A percentile compares a stretch with the other conserved stretches of the same genome.
Evolutionary conservation across 192 early-diverging fungal species (phyloP).

Genomic region (Umbelopsis vinacea): DNA sequence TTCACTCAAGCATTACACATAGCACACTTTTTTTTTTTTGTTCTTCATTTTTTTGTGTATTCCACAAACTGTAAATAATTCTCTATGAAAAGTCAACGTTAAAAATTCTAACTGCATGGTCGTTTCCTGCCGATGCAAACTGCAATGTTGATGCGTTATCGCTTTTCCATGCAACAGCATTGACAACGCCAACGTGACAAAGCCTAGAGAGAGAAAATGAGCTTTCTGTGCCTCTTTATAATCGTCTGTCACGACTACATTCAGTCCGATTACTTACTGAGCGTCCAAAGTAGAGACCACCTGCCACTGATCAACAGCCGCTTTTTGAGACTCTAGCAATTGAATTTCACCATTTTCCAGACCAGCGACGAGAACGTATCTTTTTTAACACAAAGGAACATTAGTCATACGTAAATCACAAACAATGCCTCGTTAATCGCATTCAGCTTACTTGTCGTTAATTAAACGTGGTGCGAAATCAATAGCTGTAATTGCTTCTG

Average conservation of each 20-base stretch:
- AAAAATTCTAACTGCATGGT: conserved; percentile 77
- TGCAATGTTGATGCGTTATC: conserved; percentile 40
- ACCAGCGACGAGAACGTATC: conserved; percentile 79
- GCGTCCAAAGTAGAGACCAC: conserved; percentile 42
- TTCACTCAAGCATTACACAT: background rate
- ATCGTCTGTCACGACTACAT: background rate
- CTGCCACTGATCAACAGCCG: conserved; percentile 38
- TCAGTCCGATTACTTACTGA: conserved; percentile 41
- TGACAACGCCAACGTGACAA: conserved; percentile 59
- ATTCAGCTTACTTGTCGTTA: conserved; percentile 36
- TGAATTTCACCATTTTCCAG: conserved; percentile 81
- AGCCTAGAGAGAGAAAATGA: conserved; percentile 35
- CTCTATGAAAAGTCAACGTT: conserved; percentile 35
- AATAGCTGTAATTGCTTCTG: conserved; percentile 83
- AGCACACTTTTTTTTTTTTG: no score
- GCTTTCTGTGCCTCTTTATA: no score
- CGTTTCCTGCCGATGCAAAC: conserved; percentile 73
- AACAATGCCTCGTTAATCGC: background rate
- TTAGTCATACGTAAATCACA: background rate
- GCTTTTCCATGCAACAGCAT: conserved; percentile 71
- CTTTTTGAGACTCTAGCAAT: conserved; percentile 48
- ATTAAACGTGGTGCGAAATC: conserved; percentile 68
- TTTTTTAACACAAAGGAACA: conserved; percentile 22
- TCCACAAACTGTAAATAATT: background rate
- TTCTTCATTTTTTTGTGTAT: background rate